Conservation (phyloP, 2,329 filamentous ascomycete genomes). For the Xylaria sp. region DNA sequence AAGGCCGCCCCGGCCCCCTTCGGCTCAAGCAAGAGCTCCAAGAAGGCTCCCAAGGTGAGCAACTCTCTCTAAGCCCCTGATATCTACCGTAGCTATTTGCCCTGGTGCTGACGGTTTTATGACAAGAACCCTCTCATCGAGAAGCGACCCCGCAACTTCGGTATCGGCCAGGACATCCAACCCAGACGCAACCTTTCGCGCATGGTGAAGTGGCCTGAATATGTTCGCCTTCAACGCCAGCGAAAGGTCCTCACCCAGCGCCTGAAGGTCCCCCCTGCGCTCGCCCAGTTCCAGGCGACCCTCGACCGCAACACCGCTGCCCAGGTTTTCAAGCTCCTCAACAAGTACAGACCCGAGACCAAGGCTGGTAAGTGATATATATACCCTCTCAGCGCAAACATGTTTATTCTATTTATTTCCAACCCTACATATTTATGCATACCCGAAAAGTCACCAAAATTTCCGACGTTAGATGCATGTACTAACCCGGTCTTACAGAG, state of each 20-base stretch:
- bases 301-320: slow-evolving; percentile 97
- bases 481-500: slow-evolving; percentile 61
- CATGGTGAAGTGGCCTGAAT: slow-evolving; percentile 99
- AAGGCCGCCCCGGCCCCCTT: slow-evolving; percentile 98
- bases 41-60: slow-evolving; percentile 97
- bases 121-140: slow-evolving; percentile 96
- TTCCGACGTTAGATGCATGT: background rate
- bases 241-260: slow-evolving; percentile 97
- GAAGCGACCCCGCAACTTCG: slow-evolving; percentile 97
- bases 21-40: slow-evolving; percentile 87
- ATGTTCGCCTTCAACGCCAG: slow-evolving; percentile 96
- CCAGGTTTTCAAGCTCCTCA: slow-evolving; percentile 96
- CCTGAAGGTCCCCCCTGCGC: slow-evolving; percentile 94
- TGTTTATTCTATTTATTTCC: background rate
- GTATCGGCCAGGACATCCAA: slow-evolving; percentile 99
- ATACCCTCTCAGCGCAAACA: background rate
- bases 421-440: background rate
- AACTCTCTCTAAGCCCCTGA: slow-evolving; percentile 32
- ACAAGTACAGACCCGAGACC: slow-evolving; percentile 99
- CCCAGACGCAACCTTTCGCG: slow-evolving; percentile 93
- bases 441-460: background rate
- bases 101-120: slow-evolving; percentile 39
- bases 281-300: slow-evolving; percentile 53
- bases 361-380: slow-evolving; percentile 66
- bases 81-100: background rate